Percentiles rank a stretch among this genome's conserved stretches.
Evolutionary conservation across 805 yeast species (phyloP).

Genomic region (Starmera quercuum): DNA sequence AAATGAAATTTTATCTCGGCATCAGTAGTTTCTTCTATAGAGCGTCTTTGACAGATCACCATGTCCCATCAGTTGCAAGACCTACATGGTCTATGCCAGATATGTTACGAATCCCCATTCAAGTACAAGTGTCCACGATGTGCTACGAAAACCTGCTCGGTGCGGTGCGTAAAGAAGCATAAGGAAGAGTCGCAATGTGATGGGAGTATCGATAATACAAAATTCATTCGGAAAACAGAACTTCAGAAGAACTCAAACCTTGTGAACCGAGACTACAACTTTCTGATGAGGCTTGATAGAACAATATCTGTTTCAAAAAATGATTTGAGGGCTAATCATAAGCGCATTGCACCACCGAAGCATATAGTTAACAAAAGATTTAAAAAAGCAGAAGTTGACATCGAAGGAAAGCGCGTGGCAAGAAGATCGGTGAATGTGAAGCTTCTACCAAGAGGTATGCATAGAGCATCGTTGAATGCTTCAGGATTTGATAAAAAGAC

Average conservation of each 20-base stretch:
- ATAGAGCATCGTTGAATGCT: conserved; percentile 52
- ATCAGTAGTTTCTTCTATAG: too few relatives aligned
- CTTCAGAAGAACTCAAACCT: conserved; percentile 28
- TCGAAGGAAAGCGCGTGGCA: conserved; percentile 15
- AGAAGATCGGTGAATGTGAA: conserved; percentile 63
- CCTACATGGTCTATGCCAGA: conserved; percentile 27
- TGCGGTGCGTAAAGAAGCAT: conserved; percentile 65
- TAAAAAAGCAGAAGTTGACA: conserved; percentile 11
- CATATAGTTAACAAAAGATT: conserved; percentile 19
- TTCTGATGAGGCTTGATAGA: conserved; percentile 54
- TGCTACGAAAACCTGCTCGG: conserved; percentile 53
- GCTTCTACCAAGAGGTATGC: conserved; percentile 68
- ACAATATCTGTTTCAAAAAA: conserved; percentile 47
- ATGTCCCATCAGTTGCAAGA: too few relatives aligned
- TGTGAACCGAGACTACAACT: conserved; percentile 78
- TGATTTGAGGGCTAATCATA: conserved; percentile 39
- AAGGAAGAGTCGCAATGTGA: conserved; percentile 55
- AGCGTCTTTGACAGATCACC: too few relatives aligned
- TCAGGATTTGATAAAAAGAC: conserved; percentile 61
- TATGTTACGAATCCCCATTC: conserved; percentile 34
- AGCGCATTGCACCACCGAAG: conserved; percentile 28
- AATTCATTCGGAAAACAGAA: conserved; percentile 42
- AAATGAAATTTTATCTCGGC: too few relatives aligned
- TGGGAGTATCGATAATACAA: conserved; percentile 57
- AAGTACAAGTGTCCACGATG: conserved; percentile 86